Evolutionary conservation across 2,329 filamentous ascomycete species (phyloP).

Genomic region (Colletotrichum liaoningense): DNA sequence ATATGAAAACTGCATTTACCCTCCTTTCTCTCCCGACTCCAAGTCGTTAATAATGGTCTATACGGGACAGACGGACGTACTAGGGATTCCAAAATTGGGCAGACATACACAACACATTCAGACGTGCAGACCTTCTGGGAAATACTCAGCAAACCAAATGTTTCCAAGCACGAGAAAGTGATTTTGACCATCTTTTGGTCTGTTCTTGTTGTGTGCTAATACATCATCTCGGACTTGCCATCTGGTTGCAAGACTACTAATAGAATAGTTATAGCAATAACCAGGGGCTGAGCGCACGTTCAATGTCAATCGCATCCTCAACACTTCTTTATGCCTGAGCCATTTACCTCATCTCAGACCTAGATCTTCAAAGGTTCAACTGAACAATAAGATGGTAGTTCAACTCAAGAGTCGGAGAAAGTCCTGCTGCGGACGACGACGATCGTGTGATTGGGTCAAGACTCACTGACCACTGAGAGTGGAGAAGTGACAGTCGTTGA

Average conservation of each 20-base stretch:
- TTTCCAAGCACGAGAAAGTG: neutral
- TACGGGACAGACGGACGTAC: neutral
- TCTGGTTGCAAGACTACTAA: neutral
- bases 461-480: slow-evolving; percentile 23
- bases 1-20: neutral
- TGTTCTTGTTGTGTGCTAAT: neutral
- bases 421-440: neutral
- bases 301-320: neutral
- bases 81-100: neutral
- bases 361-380: neutral
- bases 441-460: neutral
- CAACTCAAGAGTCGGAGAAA: neutral
- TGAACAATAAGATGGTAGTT: neutral
- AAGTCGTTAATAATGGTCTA: neutral
- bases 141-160: neutral
- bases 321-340: neutral
- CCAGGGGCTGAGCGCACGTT: neutral
- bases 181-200: neutral
- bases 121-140: neutral
- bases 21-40: neutral
- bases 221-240: neutral
- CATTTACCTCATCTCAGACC: neutral
- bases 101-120: neutral
- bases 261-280: neutral
- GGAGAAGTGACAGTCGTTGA: slow-evolving; percentile 27